These are phyloP conservation scores for Termitomyces bulborhizus DNA, from an alignment of 768 basidiomycete genomes.

Conservation along the genomic window DNA sequence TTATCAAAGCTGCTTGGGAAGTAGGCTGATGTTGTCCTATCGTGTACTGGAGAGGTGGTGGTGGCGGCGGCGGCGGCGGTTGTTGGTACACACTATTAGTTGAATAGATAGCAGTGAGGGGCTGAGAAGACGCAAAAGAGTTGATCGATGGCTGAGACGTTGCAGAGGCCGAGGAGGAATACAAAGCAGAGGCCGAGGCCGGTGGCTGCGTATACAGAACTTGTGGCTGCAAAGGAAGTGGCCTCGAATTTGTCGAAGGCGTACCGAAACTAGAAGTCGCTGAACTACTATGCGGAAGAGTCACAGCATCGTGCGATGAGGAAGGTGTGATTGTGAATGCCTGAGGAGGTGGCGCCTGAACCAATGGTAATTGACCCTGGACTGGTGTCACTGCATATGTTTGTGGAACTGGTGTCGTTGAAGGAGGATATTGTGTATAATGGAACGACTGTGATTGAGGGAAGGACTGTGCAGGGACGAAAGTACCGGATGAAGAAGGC, in stretches of 20 bases:
- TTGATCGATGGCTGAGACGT: constrained; percentile 17
- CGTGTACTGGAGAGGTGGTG: constrained; percentile 20
- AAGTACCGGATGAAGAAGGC: constrained; percentile 29
- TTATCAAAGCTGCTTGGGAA: constrained; percentile 15
- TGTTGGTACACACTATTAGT: constrained; percentile 22
- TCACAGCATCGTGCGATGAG: constrained; percentile 27
- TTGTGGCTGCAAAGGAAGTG: constrained; percentile 42
- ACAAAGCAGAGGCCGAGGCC: constrained; percentile 21
- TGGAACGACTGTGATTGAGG: constrained; percentile 24
- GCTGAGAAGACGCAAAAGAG: constrained; percentile 22
- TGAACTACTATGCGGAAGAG: constrained; percentile 25
- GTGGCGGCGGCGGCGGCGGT: constrained; percentile 30
- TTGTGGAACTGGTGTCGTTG: constrained; percentile 31
- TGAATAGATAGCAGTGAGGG: constrained; percentile 18
- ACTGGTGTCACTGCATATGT: constrained; percentile 27
- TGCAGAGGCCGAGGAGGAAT: constrained; percentile 23
- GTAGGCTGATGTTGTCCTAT: constrained; percentile 13
- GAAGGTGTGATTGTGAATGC: constrained; percentile 26
- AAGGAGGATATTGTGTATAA: constrained; percentile 31
- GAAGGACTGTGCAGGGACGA: constrained; percentile 33
- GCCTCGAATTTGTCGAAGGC: constrained; percentile 25
- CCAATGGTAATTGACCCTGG: constrained; percentile 17
- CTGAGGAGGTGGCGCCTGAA: constrained; percentile 28
- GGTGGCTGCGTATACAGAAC: constrained; percentile 28
- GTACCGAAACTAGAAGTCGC: constrained; percentile 22